A percentile compares a stretch with the other conserved stretches of the same genome.
Evolutionary conservation across 2,329 filamentous ascomycete genomes (phyloP).

Genomic region (Arthroderma sp.): DNA sequence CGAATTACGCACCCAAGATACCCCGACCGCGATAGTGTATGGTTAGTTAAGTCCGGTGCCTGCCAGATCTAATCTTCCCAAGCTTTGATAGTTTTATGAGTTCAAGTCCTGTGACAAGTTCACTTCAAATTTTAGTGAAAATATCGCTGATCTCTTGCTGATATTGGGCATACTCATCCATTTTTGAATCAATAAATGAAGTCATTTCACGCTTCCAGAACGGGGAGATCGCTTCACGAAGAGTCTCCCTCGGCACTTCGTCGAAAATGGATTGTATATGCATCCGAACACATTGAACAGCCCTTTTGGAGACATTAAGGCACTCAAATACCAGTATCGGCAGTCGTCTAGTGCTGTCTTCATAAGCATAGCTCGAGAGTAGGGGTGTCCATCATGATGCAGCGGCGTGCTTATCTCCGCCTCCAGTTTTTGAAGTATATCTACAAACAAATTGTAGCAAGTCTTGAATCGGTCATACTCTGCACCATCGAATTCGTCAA

Average conservation of each 20-base stretch:
- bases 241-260: neutral
- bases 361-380: neutral
- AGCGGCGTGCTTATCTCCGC: neutral
- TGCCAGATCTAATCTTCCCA: neutral
- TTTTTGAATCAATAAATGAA: conserved; percentile 8
- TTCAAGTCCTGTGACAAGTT: neutral
- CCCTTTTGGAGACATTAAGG: conserved; percentile 4
- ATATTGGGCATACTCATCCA: conserved; percentile 2
- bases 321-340: conserved; percentile 7
- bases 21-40: no score
- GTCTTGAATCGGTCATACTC: neutral
- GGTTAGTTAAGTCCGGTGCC: no score
- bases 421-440: conserved; percentile 10
- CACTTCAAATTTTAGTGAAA: neutral
- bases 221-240: neutral
- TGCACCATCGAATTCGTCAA: neutral
- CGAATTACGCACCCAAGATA: no score
- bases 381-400: neutral
- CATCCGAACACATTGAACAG: conserved; percentile 4
- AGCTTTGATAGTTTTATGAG: neutral
- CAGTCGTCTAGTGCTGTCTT: conserved; percentile 1
- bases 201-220: conserved; percentile 8
- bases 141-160: conserved; percentile 4
- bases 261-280: conserved; percentile 3
- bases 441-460: conserved; percentile 3